Conservation (phyloP, 1,139 yeast genomes). For the Geotrichum candidum region DNA sequence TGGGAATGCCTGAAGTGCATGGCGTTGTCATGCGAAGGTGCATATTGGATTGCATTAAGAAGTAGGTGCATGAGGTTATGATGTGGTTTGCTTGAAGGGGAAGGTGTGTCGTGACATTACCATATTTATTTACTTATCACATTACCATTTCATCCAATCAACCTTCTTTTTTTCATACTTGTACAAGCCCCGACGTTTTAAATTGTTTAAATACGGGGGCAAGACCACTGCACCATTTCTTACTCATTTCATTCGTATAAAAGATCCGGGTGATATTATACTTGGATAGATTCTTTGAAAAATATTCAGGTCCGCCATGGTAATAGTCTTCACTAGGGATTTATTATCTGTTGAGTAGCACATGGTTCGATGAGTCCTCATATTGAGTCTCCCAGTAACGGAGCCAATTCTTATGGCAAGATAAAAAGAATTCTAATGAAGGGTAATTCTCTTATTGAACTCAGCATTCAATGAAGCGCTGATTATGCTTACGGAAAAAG, state of each 20-base stretch:
- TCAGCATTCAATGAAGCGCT: slow-evolving; percentile 1
- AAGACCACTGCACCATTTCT: slow-evolving; percentile 11
- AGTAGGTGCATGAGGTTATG: too few species aligned
- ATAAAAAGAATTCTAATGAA: slow-evolving; percentile 2
- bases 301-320: too few species aligned
- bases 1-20: too few species aligned
- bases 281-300: not conserved
- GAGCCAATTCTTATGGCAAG: slow-evolving; percentile 10
- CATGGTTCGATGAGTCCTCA: not conserved
- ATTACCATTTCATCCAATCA: slow-evolving; percentile 8
- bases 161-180: slow-evolving; percentile 12
- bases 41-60: too few species aligned
- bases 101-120: too few species aligned
- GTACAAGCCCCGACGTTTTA: slow-evolving; percentile 11
- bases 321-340: too few species aligned
- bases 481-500: slow-evolving; percentile 1
- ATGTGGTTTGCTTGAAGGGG: too few species aligned
- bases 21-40: too few species aligned
- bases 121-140: too few species aligned
- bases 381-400: slow-evolving; percentile 8
- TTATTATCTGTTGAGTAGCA: too few species aligned
- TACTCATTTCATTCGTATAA: slow-evolving; percentile 16
- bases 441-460: slow-evolving; percentile 6
- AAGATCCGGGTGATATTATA: not conserved
- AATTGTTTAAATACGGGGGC: slow-evolving; percentile 8